Evolutionary conservation across 1,284 basidiomycete genomes (phyloP).

Genomic region (Ganoderma lucidum): DNA sequence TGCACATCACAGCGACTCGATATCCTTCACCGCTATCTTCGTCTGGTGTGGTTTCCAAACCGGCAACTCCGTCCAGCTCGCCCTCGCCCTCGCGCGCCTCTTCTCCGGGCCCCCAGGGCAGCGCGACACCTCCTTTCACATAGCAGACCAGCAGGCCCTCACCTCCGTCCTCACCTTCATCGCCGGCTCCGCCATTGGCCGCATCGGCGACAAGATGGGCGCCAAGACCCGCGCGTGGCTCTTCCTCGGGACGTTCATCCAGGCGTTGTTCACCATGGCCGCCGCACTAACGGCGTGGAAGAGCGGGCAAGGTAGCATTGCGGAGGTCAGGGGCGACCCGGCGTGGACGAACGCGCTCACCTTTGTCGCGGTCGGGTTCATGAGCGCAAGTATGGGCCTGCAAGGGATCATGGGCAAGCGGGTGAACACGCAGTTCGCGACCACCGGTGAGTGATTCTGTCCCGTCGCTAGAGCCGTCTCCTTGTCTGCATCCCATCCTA

Average conservation of each 20-base stretch:
- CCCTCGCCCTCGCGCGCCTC: slow-evolving; percentile 67
- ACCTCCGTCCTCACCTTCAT: slow-evolving; percentile 80
- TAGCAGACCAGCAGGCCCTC: slow-evolving; percentile 84
- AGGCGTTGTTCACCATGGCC: slow-evolving; percentile 78
- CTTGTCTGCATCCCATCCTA: neutral
- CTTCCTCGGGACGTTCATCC: slow-evolving; percentile 71
- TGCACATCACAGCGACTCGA: slow-evolving; percentile 58
- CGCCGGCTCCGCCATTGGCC: slow-evolving; percentile 75
- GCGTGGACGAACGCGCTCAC: slow-evolving; percentile 74
- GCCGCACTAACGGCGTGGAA: slow-evolving; percentile 74
- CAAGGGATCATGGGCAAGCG: slow-evolving; percentile 89
- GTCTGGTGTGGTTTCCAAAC: slow-evolving; percentile 92
- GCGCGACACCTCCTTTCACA: slow-evolving; percentile 69
- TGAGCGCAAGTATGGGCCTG: slow-evolving; percentile 80
- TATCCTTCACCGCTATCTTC: slow-evolving; percentile 83
- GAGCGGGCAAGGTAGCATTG: slow-evolving; percentile 63
- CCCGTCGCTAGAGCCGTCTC: slow-evolving; percentile 3
- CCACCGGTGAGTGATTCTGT: slow-evolving; percentile 61
- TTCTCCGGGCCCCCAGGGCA: slow-evolving; percentile 63
- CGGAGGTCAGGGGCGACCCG: slow-evolving; percentile 62
- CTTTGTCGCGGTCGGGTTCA: slow-evolving; percentile 77
- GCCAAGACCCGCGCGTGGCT: slow-evolving; percentile 81
- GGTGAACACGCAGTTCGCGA: slow-evolving; percentile 81
- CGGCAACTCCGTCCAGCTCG: slow-evolving; percentile 72
- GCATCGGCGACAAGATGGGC: slow-evolving; percentile 76